Conservation (phyloP, 1,284 basidiomycete genomes). For the Moesziomyces parantarcticus region DNA sequence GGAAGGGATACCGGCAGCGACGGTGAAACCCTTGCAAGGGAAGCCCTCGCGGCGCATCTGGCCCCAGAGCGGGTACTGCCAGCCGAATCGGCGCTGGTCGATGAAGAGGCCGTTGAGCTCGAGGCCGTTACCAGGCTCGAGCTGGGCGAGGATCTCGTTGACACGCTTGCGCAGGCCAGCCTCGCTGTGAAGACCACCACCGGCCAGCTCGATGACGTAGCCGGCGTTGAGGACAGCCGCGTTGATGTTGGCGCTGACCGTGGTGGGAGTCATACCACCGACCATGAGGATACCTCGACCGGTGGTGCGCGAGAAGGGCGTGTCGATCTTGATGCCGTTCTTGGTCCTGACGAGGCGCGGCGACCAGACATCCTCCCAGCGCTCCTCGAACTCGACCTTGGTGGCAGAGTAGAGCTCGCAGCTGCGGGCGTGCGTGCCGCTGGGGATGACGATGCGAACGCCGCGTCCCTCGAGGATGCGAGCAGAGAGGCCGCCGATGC, state of each 20-base stretch:
- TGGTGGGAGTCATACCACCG: slow-evolving; percentile 80
- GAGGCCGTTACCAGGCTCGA: slow-evolving; percentile 72
- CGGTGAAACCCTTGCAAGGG: slow-evolving; percentile 96
- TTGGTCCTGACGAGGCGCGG: slow-evolving; percentile 85
- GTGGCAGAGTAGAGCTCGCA: slow-evolving; percentile 74
- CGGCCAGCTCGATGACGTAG: slow-evolving; percentile 95
- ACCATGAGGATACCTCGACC: slow-evolving; percentile 98
- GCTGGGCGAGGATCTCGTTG: slow-evolving; percentile 51
- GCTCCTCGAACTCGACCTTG: slow-evolving; percentile 80
- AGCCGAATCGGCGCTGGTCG: slow-evolving; percentile 92
- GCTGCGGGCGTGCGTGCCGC: slow-evolving; percentile 56
- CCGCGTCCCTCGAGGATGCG: slow-evolving; percentile 93
- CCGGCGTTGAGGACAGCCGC: slow-evolving; percentile 88
- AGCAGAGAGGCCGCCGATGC: slow-evolving; percentile 89
- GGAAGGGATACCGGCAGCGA: slow-evolving; percentile 92
- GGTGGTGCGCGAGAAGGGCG: slow-evolving; percentile 91
- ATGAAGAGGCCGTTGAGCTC: slow-evolving; percentile 97
- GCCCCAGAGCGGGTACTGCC: slow-evolving; percentile 97
- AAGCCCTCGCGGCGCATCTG: slow-evolving; percentile 95
- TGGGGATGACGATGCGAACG: slow-evolving; percentile 75
- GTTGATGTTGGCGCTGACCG: slow-evolving; percentile 63
- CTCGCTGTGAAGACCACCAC: slow-evolving; percentile 95
- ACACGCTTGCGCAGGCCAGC: slow-evolving; percentile 88
- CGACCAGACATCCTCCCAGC: slow-evolving; percentile 89
- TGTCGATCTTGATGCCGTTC: slow-evolving; percentile 75